Percentiles rank a stretch among this genome's conserved stretches.
phyloP scores from a whole-genome alignment of 495 filamentous ascomycete genomes.

The Penicillium samsonianum region DNA sequence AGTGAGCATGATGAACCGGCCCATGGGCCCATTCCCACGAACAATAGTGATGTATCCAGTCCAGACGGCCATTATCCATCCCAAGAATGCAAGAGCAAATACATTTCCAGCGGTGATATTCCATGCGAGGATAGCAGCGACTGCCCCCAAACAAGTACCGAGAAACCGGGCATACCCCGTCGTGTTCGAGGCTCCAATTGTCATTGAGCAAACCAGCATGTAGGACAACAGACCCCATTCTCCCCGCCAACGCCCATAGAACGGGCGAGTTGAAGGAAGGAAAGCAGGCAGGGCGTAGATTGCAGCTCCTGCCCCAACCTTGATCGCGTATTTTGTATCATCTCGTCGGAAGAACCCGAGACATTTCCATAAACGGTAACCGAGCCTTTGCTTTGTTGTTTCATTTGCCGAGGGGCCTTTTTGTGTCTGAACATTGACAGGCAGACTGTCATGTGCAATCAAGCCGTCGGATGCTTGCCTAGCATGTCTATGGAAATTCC shows the following conservation, averaged over 20 bases:
- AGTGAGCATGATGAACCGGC: constrained; percentile 87
- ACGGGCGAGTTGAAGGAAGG: constrained; percentile 70
- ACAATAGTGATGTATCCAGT: constrained; percentile 89
- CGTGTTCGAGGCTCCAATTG: constrained; percentile 90
- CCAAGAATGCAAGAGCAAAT: constrained; percentile 70
- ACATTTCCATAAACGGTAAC: constrained; percentile 60
- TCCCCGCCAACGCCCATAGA: constrained; percentile 86
- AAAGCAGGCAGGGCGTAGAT: constrained; percentile 88
- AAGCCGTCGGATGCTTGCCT: constrained; percentile 13
- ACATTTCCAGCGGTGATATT: constrained; percentile 69
- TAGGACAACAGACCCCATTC: constrained; percentile 97
- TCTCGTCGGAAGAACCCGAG: constrained; percentile 62
- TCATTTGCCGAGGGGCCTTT: constrained; percentile 5
- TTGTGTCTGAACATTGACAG: constrained; percentile 9
- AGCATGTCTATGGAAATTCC: not conserved
- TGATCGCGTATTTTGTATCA: constrained; percentile 79
- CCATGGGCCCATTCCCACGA: constrained; percentile 82
- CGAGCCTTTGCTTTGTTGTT: constrained; percentile 36
- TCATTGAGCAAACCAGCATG: constrained; percentile 98
- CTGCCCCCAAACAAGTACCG: constrained; percentile 83
- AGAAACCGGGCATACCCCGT: constrained; percentile 82
- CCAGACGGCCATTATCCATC: constrained; percentile 76
- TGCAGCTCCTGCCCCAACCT: constrained; percentile 86
- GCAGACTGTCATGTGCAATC: constrained; percentile 10
- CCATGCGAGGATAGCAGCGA: constrained; percentile 77